Conservation (phyloP, 257 asterid genomes). For the Solanum pinnatisectum region DNA sequence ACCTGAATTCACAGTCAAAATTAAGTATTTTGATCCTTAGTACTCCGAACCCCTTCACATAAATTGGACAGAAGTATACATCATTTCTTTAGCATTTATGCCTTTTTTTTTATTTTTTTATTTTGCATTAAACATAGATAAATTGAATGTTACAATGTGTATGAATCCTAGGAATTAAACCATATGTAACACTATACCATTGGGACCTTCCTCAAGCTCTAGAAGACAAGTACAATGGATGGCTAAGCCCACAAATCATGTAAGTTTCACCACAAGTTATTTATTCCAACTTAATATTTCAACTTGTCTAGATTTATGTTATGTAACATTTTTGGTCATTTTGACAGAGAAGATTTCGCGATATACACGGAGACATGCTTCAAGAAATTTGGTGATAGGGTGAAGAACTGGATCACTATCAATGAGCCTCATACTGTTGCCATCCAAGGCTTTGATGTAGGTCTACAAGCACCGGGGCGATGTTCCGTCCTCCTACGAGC, state of each 20-base stretch:
- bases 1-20: background rate
- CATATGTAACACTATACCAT: slow-evolving; percentile 78
- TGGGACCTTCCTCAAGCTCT: slow-evolving; percentile 94
- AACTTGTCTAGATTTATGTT: background rate
- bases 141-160: background rate
- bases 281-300: background rate
- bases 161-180: slow-evolving; percentile 49
- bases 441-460: slow-evolving; percentile 67
- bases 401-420: slow-evolving; percentile 90
- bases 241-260: slow-evolving; percentile 65
- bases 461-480: slow-evolving; percentile 35
- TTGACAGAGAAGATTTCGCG: slow-evolving; percentile 56
- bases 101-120: rapidly evolving
- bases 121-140: background rate
- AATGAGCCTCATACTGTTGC: slow-evolving; percentile 81
- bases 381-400: slow-evolving; percentile 70
- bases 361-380: slow-evolving; percentile 75
- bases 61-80: background rate
- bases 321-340: background rate
- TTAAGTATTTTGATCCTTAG: background rate
- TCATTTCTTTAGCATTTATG: background rate
- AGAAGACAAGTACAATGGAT: slow-evolving; percentile 59
- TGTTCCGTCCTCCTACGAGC: slow-evolving; percentile 20
- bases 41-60: background rate
- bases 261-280: slow-evolving; percentile 6